These are phyloP conservation scores for Thalassiosira exigua DNA, from an alignment of 352 stramenopile genomes.

Conservation along the genomic window DNA sequence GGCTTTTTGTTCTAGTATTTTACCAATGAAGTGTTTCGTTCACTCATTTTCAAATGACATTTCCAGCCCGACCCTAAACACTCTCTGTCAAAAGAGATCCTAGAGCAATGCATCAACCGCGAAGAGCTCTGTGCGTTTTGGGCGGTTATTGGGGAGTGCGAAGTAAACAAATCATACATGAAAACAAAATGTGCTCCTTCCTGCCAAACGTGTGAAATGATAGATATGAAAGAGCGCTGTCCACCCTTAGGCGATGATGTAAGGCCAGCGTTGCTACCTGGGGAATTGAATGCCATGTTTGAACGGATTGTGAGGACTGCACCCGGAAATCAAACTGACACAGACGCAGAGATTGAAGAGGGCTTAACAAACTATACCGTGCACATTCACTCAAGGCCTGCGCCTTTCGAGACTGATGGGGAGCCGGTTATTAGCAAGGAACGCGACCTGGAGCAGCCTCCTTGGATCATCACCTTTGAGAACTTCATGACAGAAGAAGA, in stretches of 20 bases:
- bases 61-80: slow-evolving; percentile 36
- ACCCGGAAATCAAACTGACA: slow-evolving; percentile 43
- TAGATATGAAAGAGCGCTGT: slow-evolving; percentile 53
- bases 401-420: slow-evolving; percentile 10
- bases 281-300: slow-evolving; percentile 76
- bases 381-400: slow-evolving; percentile 21
- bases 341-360: slow-evolving; percentile 34
- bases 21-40: too few relatives aligned
- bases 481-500: slow-evolving; percentile 81
- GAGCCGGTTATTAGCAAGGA: slow-evolving; percentile 16
- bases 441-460: slow-evolving; percentile 22
- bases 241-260: slow-evolving; percentile 5
- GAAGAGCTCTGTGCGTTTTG: slow-evolving; percentile 67
- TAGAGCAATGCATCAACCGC: slow-evolving; percentile 50
- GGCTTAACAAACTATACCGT: slow-evolving; percentile 19
- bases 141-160: slow-evolving; percentile 57
- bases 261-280: slow-evolving; percentile 26
- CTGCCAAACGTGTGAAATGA: slow-evolving; percentile 65
- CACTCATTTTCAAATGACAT: too few relatives aligned
- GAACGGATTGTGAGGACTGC: slow-evolving; percentile 53
- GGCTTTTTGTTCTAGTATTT: too few relatives aligned
- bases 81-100: slow-evolving; percentile 29
- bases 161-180: slow-evolving; percentile 55
- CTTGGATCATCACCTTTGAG: slow-evolving; percentile 85
- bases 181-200: slow-evolving; percentile 37